Conservation (phyloP, 129 eudicot genomes). For the Flaveria bidentis region DNA sequence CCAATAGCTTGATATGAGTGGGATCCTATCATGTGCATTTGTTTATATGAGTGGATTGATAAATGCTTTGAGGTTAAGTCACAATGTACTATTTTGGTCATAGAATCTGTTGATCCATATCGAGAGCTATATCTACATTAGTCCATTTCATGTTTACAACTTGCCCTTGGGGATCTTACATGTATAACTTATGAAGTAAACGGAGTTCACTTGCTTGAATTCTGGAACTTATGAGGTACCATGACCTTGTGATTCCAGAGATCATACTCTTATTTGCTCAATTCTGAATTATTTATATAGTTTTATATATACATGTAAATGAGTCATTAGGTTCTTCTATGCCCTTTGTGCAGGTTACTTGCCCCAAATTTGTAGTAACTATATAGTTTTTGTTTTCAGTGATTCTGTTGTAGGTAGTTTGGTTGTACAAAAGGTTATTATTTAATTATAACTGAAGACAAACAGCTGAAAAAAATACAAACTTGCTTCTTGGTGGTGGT, state of each 20-base stretch:
- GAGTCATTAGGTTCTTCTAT: not conserved
- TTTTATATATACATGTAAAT: slow-evolving; percentile 1
- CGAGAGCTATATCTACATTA: not conserved
- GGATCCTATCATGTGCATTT: too few species aligned
- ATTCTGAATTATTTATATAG: not conserved
- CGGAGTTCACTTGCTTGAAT: not conserved
- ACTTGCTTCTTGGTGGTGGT: slow-evolving; percentile 31
- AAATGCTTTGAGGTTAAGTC: slow-evolving; percentile 6
- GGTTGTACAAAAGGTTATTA: slow-evolving; percentile 4
- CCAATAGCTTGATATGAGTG: too few species aligned
- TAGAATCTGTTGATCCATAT: not conserved
- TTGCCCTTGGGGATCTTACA: not conserved
- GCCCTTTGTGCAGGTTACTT: slow-evolving; percentile 23
- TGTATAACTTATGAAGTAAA: not conserved
- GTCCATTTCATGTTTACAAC: slow-evolving; percentile 6
- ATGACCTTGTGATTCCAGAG: slow-evolving; percentile 8
- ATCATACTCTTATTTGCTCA: not conserved
- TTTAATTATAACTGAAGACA: not conserved
- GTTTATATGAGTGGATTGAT: not conserved
- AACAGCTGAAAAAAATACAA: slow-evolving; percentile 15
- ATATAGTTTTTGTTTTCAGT: slow-evolving; percentile 14
- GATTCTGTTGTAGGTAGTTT: slow-evolving; percentile 15
- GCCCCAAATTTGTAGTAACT: not conserved
- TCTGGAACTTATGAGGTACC: not conserved
- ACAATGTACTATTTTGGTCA: slow-evolving; percentile 1